phyloP scores from a whole-genome alignment of 192 early-diverging fungal genomes.

The Cladochytrium replicatum region DNA sequence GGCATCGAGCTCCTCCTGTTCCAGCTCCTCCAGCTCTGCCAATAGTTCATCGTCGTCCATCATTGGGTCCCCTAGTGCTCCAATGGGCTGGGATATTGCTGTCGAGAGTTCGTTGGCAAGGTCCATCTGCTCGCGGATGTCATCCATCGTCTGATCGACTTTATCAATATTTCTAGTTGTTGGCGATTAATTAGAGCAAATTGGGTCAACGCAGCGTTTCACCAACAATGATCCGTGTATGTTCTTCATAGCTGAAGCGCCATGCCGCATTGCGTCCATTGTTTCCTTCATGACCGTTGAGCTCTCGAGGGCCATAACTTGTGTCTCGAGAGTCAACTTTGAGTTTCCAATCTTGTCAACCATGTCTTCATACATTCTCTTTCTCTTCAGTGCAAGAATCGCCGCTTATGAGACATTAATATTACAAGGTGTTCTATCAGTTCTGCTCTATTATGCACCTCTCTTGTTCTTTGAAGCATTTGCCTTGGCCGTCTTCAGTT shows the following conservation, averaged over 20 bases:
- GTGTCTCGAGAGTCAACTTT: conserved; percentile 84
- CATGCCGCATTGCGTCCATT: conserved; percentile 88
- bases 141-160: conserved; percentile 94
- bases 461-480: conserved; percentile 88
- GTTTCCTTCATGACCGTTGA: conserved; percentile 93
- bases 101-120: conserved; percentile 89
- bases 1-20: conserved; percentile 85
- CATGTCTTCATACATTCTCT: conserved; percentile 73
- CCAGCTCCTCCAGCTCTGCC: conserved; percentile 82
- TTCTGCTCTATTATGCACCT: conserved; percentile 44
- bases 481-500: conserved; percentile 72
- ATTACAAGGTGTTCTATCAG: background rate
- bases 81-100: conserved; percentile 81
- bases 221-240: conserved; percentile 81
- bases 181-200: conserved; percentile 1
- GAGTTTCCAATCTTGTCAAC: conserved; percentile 82
- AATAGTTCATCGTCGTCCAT: conserved; percentile 91
- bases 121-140: conserved; percentile 96
- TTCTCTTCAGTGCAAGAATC: conserved; percentile 89
- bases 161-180: conserved; percentile 89
- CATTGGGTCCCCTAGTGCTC: conserved; percentile 73
- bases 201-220: too few species aligned
- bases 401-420: conserved; percentile 43
- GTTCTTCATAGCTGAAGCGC: conserved; percentile 84
- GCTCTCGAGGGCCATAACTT: conserved; percentile 91